phyloP scores from a whole-genome alignment of 768 basidiomycete genomes.

The Amanita brunnescens region DNA sequence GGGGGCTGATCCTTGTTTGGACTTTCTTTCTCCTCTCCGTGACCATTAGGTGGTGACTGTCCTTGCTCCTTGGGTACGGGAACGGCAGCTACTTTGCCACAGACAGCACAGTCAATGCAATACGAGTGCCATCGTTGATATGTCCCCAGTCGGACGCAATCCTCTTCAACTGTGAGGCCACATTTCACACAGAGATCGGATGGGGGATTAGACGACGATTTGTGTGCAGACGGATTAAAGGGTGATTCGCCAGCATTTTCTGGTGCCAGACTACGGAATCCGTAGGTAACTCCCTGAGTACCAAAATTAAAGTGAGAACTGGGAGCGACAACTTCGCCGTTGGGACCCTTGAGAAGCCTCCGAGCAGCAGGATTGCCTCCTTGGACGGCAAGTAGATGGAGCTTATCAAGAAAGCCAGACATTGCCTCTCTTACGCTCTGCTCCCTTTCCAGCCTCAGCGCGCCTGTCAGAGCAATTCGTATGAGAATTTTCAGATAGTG shows the following conservation, averaged over 20 bases:
- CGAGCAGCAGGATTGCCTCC: conserved; percentile 73
- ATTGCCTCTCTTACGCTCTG: conserved; percentile 77
- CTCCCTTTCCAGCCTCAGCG: conserved; percentile 91
- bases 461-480: conserved; percentile 92
- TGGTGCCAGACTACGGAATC: conserved; percentile 86
- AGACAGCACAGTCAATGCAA: conserved; percentile 79
- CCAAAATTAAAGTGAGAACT: conserved; percentile 49
- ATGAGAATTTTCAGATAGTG: conserved; percentile 99
- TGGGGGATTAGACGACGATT: conserved; percentile 62
- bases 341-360: conserved; percentile 66
- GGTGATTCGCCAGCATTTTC: conserved; percentile 88
- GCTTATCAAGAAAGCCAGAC: conserved; percentile 83
- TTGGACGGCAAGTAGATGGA: conserved; percentile 85
- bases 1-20: conserved; percentile 34
- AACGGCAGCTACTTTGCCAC: conserved; percentile 69
- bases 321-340: conserved; percentile 48
- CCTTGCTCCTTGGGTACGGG: conserved; percentile 43
- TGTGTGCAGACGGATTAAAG: conserved; percentile 40
- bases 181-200: conserved; percentile 91
- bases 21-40: conserved; percentile 38
- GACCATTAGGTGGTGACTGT: conserved; percentile 34
- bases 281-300: conserved; percentile 85
- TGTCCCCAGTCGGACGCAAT: conserved; percentile 91
- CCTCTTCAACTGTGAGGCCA: conserved; percentile 88
- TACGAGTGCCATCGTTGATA: conserved; percentile 96